phyloP scores from a whole-genome alignment of 1,284 basidiomycete genomes.

The Gomphus bonarii region DNA sequence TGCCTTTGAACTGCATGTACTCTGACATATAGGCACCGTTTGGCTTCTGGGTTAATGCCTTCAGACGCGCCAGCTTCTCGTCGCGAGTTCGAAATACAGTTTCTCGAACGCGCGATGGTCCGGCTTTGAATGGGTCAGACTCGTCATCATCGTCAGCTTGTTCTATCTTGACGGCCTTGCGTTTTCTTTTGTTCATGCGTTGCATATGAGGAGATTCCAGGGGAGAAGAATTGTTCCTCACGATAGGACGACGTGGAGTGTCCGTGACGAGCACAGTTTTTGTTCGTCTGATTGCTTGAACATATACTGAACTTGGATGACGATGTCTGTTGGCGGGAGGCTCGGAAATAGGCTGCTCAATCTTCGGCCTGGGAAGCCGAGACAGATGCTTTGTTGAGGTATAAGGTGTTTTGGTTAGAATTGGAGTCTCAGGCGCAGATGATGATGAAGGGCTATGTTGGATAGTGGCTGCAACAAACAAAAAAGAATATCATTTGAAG shows the following conservation, averaged over 20 bases:
- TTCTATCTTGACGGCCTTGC: not conserved
- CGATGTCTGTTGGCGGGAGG: not conserved
- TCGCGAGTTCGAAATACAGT: conserved; percentile 2
- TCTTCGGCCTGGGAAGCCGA: not conserved
- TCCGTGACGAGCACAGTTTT: not conserved
- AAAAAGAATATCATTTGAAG: not conserved
- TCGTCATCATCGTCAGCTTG: not conserved
- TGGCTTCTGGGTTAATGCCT: not conserved
- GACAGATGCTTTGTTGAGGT: not conserved
- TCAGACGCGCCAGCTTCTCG: conserved; percentile 3
- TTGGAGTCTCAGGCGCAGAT: not conserved
- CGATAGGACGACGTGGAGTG: not conserved
- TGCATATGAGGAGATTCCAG: not conserved
- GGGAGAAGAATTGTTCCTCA: not conserved
- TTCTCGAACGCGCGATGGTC: conserved; percentile 4
- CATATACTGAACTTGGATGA: not conserved
- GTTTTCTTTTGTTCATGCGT: not conserved
- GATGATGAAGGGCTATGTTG: not conserved
- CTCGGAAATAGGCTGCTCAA: not conserved
- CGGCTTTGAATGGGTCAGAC: conserved; percentile 1
- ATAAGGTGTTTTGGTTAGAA: not conserved
- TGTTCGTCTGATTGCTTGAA: not conserved
- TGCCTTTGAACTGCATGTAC: conserved; percentile 40
- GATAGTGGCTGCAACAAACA: not conserved
- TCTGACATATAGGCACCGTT: conserved; percentile 23